Evolutionary conservation across 306 rosid species (phyloP).

Genomic region (Sesbania bispinosa): DNA sequence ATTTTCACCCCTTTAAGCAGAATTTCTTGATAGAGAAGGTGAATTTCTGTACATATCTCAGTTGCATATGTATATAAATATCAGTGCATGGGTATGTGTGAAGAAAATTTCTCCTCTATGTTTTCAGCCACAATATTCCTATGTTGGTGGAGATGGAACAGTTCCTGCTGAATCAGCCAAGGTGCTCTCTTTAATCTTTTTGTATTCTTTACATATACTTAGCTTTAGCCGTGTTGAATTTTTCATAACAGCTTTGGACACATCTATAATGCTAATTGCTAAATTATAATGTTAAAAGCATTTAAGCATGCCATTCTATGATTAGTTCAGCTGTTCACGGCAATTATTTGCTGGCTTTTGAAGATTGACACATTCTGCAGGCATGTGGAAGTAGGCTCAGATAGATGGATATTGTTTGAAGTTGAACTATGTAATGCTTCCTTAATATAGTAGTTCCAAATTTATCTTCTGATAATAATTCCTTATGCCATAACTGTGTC

Average conservation of each 20-base stretch:
- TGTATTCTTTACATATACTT: conserved; percentile 4
- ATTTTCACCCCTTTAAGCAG: too few relatives aligned
- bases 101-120: conserved; percentile 10
- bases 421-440: background rate
- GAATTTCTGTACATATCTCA: too few relatives aligned
- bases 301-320: background rate
- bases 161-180: conserved; percentile 89
- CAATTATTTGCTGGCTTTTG: background rate
- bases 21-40: too few relatives aligned
- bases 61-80: too few relatives aligned
- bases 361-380: background rate
- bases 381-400: background rate
- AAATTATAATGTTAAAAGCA: background rate
- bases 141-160: conserved; percentile 86
- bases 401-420: background rate
- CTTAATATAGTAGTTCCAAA: background rate
- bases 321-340: background rate
- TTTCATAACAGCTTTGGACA: conserved; percentile 10
- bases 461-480: background rate
- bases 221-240: background rate
- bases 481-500: background rate
- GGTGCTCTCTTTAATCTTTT: conserved; percentile 48
- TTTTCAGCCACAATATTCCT: conserved; percentile 77
- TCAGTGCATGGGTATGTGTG: background rate
- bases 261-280: background rate